phyloP scores from a whole-genome alignment of 2,329 filamentous ascomycete species.

The Cladosporium sp. region DNA sequence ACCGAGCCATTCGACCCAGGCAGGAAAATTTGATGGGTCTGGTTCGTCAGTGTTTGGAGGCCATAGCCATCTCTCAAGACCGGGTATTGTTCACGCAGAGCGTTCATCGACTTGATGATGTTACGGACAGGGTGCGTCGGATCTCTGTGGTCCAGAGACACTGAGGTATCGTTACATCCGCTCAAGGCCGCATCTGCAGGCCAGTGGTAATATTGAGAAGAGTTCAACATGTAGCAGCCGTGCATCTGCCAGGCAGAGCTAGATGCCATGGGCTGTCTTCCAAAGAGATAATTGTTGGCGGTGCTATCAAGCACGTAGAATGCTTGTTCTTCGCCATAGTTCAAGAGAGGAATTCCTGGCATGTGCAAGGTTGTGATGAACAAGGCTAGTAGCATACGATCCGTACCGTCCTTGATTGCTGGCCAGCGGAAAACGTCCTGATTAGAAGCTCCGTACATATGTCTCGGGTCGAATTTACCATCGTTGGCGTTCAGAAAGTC shows the following conservation, averaged over 20 bases:
- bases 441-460: conserved; percentile 62
- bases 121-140: conserved; percentile 59
- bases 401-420: conserved; percentile 52
- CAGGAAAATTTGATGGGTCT: conserved; percentile 48
- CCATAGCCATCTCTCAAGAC: conserved; percentile 58
- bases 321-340: conserved; percentile 65
- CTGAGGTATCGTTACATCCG: conserved; percentile 55
- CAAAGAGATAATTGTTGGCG: conserved; percentile 61
- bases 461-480: conserved; percentile 58
- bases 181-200: conserved; percentile 50
- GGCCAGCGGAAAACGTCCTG: conserved; percentile 66
- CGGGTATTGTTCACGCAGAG: conserved; percentile 54
- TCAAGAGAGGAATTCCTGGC: conserved; percentile 57
- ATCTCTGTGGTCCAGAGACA: conserved; percentile 59
- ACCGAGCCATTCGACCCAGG: conserved; percentile 49
- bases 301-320: conserved; percentile 63
- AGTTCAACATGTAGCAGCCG: conserved; percentile 57
- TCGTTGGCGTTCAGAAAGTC: conserved; percentile 59
- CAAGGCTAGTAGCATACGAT: conserved; percentile 55
- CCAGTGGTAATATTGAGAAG: conserved; percentile 55
- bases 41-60: conserved; percentile 53
- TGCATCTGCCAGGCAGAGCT: conserved; percentile 61
- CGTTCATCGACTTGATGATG: conserved; percentile 58
- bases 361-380: conserved; percentile 58
- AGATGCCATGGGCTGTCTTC: conserved; percentile 59